phyloP scores from a whole-genome alignment of 116 monocot species.

The Cymodocea nodosa region DNA sequence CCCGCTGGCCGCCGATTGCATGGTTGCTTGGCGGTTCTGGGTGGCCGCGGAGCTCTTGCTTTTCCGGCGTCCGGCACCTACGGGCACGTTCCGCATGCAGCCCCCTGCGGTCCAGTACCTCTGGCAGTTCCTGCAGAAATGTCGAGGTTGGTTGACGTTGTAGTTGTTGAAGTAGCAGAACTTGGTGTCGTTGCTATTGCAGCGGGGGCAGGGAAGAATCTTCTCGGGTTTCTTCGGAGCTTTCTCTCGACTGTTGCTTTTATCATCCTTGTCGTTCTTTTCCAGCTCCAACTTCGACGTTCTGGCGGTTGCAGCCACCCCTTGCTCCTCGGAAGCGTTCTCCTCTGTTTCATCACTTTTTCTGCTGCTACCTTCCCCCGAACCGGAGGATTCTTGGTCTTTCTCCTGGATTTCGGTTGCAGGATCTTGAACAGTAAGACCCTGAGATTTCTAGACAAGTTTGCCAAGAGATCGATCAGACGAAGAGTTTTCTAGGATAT shows the following conservation, averaged over 20 bases:
- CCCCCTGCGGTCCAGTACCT: conserved; percentile 54
- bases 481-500: background rate
- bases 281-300: background rate
- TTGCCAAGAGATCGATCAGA: background rate
- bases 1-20: conserved; percentile 3
- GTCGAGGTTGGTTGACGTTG: conserved; percentile 51
- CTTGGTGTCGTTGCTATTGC: conserved; percentile 52
- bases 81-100: conserved; percentile 37
- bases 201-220: conserved; percentile 36
- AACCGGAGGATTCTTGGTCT: background rate
- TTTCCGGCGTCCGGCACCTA: conserved; percentile 53
- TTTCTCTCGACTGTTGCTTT: conserved; percentile 8
- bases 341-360: background rate
- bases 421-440: background rate
- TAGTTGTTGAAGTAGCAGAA: conserved; percentile 97
- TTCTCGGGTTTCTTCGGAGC: conserved; percentile 22
- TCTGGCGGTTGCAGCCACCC: background rate
- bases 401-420: background rate
- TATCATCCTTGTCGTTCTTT: conserved; percentile 5
- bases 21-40: conserved; percentile 13
- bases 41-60: conserved; percentile 25
- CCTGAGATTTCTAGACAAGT: background rate
- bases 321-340: conserved; percentile 1
- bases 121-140: conserved; percentile 54
- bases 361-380: background rate